A percentile compares a stretch with the other conserved stretches of the same genome.
These are phyloP conservation scores for Mucor racemosus DNA, from an alignment of 371 early-diverging fungal genomes.

Conservation along the genomic window DNA sequence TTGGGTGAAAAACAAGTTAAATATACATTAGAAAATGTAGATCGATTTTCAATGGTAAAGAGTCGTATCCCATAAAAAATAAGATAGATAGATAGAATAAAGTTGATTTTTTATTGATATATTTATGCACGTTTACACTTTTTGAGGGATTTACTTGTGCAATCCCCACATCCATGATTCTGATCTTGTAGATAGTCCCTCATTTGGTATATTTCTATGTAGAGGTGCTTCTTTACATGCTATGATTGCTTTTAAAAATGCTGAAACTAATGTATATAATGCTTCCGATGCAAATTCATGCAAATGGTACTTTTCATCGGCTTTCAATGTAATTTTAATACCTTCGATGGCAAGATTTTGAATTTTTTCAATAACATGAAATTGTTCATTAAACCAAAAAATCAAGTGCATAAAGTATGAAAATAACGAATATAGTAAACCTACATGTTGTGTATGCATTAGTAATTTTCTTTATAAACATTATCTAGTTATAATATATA, in stretches of 20 bases:
- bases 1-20: conserved; percentile 46
- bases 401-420: conserved; percentile 52
- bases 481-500: too few relatives aligned
- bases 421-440: conserved; percentile 39
- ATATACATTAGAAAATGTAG: conserved; percentile 82
- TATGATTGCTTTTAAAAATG: conserved; percentile 62
- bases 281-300: conserved; percentile 64
- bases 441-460: not conserved
- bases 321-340: conserved; percentile 54
- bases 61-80: conserved; percentile 80
- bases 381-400: conserved; percentile 55
- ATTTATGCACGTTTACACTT: not conserved
- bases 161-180: not conserved
- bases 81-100: not conserved
- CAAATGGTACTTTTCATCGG: conserved; percentile 65
- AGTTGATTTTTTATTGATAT: not conserved
- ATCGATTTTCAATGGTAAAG: conserved; percentile 89
- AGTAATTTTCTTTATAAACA: too few relatives aligned
- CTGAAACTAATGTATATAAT: conserved; percentile 57
- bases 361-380: conserved; percentile 54
- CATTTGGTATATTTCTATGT: not conserved
- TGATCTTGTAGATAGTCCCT: not conserved
- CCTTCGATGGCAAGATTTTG: conserved; percentile 55
- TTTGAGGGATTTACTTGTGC: not conserved
- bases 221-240: conserved; percentile 65